These are phyloP conservation scores for Colletotrichum tamarilloi DNA, from an alignment of 2,329 filamentous ascomycete species.

Conservation along the genomic window DNA sequence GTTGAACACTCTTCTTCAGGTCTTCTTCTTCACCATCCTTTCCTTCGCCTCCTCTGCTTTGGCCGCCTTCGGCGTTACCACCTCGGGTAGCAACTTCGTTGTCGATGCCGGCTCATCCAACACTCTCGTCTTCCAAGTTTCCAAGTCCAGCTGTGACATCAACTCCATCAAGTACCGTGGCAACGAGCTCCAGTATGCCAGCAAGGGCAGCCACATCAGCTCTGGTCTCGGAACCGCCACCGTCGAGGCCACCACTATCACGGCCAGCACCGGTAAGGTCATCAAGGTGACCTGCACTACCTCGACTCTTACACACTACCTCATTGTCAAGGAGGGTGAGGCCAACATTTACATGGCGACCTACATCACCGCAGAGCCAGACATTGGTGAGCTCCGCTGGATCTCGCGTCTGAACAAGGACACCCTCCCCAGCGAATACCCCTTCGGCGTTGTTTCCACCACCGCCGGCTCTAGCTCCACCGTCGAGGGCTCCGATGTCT, in stretches of 20 bases:
- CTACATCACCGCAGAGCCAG: conserved; percentile 67
- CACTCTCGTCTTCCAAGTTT: conserved; percentile 62
- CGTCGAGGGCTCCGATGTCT: conserved; percentile 71
- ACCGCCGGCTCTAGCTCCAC: conserved; percentile 61
- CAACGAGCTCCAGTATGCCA: conserved; percentile 66
- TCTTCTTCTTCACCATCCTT: conserved; percentile 40
- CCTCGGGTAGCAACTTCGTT: conserved; percentile 53
- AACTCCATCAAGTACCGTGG: conserved; percentile 71
- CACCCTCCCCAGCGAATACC: conserved; percentile 62
- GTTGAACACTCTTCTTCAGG: conserved; percentile 23
- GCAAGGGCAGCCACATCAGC: conserved; percentile 64
- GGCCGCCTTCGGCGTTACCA: conserved; percentile 55
- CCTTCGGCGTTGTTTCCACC: conserved; percentile 65
- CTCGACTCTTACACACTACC: conserved; percentile 72
- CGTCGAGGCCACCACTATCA: conserved; percentile 59
- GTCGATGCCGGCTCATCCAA: conserved; percentile 61
- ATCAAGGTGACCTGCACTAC: conserved; percentile 72
- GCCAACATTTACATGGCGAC: conserved; percentile 71
- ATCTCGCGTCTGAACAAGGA: conserved; percentile 68
- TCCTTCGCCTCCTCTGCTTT: conserved; percentile 44
- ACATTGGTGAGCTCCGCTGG: conserved; percentile 71
- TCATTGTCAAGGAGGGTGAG: conserved; percentile 70
- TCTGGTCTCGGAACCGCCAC: conserved; percentile 69
- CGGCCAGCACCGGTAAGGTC: conserved; percentile 51
- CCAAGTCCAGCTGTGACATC: conserved; percentile 69